Evolutionary conservation across 768 basidiomycete genomes (phyloP).

Genomic region (Russula sp.): DNA sequence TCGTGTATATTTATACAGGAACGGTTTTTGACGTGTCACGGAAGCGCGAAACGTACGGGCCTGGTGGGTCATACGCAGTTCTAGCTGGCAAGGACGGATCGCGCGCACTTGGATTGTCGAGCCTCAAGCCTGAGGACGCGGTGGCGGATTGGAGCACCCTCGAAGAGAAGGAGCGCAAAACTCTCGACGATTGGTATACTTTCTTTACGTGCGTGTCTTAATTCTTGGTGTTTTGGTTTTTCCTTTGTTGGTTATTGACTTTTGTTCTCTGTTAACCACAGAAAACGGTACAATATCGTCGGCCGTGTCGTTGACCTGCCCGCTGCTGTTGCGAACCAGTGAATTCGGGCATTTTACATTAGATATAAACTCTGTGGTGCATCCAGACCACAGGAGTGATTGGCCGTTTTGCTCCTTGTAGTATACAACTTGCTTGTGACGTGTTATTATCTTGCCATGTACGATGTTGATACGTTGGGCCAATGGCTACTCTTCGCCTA

Average conservation of each 20-base stretch:
- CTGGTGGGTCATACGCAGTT: conserved; percentile 70
- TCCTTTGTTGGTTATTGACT: background rate
- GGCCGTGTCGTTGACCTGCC: conserved; percentile 66
- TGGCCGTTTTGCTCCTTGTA: background rate
- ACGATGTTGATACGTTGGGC: background rate
- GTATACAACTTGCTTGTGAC: background rate
- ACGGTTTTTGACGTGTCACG: conserved; percentile 86
- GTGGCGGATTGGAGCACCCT: conserved; percentile 80
- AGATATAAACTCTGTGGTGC: background rate
- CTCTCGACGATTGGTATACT: conserved; percentile 82
- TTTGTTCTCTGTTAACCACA: conserved; percentile 32
- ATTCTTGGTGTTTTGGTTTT: background rate
- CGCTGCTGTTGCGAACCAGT: conserved; percentile 36
- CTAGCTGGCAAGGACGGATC: conserved; percentile 97
- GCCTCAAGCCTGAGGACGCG: conserved; percentile 81
- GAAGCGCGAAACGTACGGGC: conserved; percentile 88
- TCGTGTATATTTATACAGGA: conserved; percentile 44
- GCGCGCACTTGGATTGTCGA: conserved; percentile 84
- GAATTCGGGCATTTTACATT: background rate
- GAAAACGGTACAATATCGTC: conserved; percentile 86
- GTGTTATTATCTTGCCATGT: background rate
- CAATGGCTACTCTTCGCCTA: background rate
- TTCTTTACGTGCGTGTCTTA: conserved; percentile 73
- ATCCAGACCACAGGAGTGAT: background rate
- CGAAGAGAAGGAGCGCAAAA: conserved; percentile 67